Evolutionary conservation across 2,329 filamentous ascomycete species (phyloP).

Genomic region (Fusarium poae): DNA sequence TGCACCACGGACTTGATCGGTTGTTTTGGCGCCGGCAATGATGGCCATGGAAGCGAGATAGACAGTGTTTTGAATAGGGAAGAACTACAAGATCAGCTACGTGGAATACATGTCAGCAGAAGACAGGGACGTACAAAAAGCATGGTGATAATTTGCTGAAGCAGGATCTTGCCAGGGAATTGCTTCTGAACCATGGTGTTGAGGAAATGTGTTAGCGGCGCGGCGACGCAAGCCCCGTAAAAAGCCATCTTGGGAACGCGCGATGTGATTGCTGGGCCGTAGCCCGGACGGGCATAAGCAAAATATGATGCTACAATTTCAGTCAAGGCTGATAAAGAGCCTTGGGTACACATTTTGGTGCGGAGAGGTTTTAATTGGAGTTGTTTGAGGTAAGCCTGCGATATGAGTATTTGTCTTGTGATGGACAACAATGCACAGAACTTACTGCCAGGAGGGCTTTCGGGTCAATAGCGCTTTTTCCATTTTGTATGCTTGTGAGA

Average conservation of each 20-base stretch:
- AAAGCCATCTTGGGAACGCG: slow-evolving; percentile 34
- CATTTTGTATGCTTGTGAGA: not conserved
- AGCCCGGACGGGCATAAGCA: slow-evolving; percentile 19
- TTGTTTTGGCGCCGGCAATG: slow-evolving; percentile 25
- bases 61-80: slow-evolving; percentile 28
- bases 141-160: slow-evolving; percentile 15
- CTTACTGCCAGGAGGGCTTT: slow-evolving; percentile 18
- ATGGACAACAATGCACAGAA: not conserved
- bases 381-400: slow-evolving; percentile 22
- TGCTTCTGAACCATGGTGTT: slow-evolving; percentile 14
- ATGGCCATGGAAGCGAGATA: slow-evolving; percentile 30
- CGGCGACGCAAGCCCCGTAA: slow-evolving; percentile 25
- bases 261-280: slow-evolving; percentile 24
- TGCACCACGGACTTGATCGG: slow-evolving; percentile 18
- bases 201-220: slow-evolving; percentile 24
- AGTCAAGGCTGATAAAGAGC: slow-evolving; percentile 20
- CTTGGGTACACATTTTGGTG: slow-evolving; percentile 26
- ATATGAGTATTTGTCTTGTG: not conserved
- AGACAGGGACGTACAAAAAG: slow-evolving; percentile 1
- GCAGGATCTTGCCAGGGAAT: not conserved
- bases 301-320: slow-evolving; percentile 23
- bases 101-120: fast-evolving
- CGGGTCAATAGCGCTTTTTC: slow-evolving; percentile 9
- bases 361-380: slow-evolving; percentile 24
- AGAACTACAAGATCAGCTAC: slow-evolving; percentile 9